These are phyloP conservation scores for Fraxinus albicans DNA, from an alignment of 305 asterid species.

Conservation along the genomic window DNA sequence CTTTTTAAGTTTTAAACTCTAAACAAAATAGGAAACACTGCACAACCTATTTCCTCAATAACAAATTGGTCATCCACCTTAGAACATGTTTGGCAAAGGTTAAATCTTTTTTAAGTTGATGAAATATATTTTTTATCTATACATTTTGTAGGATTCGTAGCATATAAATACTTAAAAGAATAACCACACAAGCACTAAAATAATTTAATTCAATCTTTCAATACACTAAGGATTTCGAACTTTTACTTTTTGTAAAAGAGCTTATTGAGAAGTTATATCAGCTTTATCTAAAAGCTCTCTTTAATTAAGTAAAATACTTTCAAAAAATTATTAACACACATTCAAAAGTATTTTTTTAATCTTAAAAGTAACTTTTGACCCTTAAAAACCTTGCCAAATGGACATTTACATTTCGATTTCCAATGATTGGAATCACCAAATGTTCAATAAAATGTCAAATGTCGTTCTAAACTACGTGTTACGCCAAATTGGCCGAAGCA, in stretches of 20 bases:
- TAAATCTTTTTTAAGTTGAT: background rate
- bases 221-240: background rate
- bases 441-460: background rate
- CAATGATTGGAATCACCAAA: background rate
- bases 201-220: background rate
- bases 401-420: no score
- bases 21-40: background rate
- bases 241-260: background rate
- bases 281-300: background rate
- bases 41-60: background rate
- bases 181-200: background rate
- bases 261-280: no score
- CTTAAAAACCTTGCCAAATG: background rate
- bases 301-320: background rate
- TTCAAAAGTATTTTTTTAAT: background rate
- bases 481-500: no score
- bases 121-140: background rate
- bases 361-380: background rate
- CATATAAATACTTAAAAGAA: no score
- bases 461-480: background rate
- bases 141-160: background rate
- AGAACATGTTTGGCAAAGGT: background rate
- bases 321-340: background rate
- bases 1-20: background rate
- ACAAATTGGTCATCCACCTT: conserved; percentile 1